These are phyloP conservation scores for Bondarzewia mesenterica DNA, from an alignment of 1,284 basidiomycete species.

Conservation along the genomic window DNA sequence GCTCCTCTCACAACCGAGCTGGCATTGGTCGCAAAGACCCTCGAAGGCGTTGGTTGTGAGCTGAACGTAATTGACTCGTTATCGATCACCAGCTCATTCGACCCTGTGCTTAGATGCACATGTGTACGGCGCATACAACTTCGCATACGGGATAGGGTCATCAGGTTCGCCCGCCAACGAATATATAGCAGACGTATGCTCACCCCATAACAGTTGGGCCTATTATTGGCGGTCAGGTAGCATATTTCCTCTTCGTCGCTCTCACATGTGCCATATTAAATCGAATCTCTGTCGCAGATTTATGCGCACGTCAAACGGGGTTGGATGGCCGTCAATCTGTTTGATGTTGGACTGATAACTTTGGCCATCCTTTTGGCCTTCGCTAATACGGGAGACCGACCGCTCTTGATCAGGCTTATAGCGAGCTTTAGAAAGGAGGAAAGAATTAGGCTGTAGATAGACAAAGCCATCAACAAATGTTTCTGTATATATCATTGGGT, in stretches of 20 bases:
- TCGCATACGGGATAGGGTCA: constrained; percentile 58
- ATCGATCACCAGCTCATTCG: not conserved
- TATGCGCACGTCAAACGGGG: constrained; percentile 45
- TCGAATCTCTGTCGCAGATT: constrained; percentile 32
- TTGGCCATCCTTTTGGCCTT: constrained; percentile 31
- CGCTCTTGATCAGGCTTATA: constrained; percentile 26
- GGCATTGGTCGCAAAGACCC: constrained; percentile 42
- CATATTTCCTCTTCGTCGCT: constrained; percentile 2
- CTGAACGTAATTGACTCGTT: not conserved
- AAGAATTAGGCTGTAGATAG: not conserved
- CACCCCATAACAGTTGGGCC: constrained; percentile 45
- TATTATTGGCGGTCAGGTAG: constrained; percentile 58
- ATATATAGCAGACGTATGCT: constrained; percentile 7
- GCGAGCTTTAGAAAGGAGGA: constrained; percentile 1
- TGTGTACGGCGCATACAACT: constrained; percentile 59
- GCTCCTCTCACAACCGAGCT: constrained; percentile 59
- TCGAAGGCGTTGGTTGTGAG: constrained; percentile 63
- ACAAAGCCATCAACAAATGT: not conserved
- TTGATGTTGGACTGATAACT: constrained; percentile 35
- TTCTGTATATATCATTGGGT: no score
- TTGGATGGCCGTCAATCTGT: constrained; percentile 46
- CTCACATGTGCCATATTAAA: not conserved
- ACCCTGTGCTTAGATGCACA: constrained; percentile 42
- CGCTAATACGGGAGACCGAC: constrained; percentile 40
- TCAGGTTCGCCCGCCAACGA: constrained; percentile 26